Conservation (phyloP, 2,329 filamentous ascomycete species). For the Ramularia collo-cygni region DNA sequence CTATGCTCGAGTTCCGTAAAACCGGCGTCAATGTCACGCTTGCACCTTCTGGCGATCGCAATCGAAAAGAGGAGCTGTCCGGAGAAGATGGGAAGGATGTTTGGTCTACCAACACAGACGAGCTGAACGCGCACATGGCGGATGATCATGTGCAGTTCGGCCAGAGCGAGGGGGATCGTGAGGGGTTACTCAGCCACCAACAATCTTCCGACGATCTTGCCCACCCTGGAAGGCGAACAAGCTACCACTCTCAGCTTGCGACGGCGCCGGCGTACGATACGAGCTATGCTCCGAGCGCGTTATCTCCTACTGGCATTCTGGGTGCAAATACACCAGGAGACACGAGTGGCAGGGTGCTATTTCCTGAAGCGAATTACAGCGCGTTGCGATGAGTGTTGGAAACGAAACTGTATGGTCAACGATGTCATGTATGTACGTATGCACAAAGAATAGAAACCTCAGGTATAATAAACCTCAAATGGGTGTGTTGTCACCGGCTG, state of each 20-base stretch:
- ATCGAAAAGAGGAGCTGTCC: conserved; percentile 19
- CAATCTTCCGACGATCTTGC: conserved; percentile 10
- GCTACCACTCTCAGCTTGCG: conserved; percentile 11
- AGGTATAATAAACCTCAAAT: neutral
- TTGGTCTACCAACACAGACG: conserved; percentile 39
- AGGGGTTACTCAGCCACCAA: conserved; percentile 12
- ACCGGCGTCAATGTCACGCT: conserved; percentile 47
- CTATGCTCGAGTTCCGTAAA: conserved; percentile 50
- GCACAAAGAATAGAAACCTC: conserved; percentile 1
- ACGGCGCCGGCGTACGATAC: conserved; percentile 12
- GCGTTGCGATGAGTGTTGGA: conserved; percentile 7
- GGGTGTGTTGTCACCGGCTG: too few species aligned
- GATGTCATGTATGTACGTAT: neutral
- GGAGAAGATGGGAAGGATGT: conserved; percentile 40
- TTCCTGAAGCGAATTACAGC: conserved; percentile 22
- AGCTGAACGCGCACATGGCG: conserved; percentile 19
- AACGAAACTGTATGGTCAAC: neutral
- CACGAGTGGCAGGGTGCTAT: conserved; percentile 13
- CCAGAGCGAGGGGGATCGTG: conserved; percentile 8
- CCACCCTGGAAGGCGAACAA: conserved; percentile 15
- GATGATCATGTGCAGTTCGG: conserved; percentile 12
- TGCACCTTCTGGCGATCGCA: conserved; percentile 36
- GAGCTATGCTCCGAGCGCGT: conserved; percentile 14
- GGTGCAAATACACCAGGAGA: conserved; percentile 1
- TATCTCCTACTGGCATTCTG: conserved; percentile 14